Base-by-base conservation (phyloP, 371 early-diverging fungal genomes). In the Rhizopus delemar region DNA sequence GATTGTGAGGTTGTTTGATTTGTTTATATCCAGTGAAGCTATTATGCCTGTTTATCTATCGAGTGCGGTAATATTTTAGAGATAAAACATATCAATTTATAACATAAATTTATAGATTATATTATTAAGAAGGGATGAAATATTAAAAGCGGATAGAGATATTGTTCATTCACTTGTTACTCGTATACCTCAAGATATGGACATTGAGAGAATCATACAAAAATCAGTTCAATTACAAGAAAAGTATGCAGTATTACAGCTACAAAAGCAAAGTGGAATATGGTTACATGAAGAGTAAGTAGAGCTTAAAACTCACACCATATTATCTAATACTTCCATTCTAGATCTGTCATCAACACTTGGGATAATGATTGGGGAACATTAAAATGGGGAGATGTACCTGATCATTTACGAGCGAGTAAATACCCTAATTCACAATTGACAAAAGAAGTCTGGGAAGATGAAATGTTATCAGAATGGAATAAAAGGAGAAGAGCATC, bases 11-110 rank as follows among this genome's bases (percentile, higher is more conserved):
- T 66, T 94, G 9, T 91, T 86, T 64, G 94, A 94, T 62, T 72
- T 92, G 35, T 86, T 93, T 31, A 68, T 94, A 2, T 80, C 87
- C 22, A 84, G 83, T 61, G 82, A 84, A 45, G 90, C 93, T 0
- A 70, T 90, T 46, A 89, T 90, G 86, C 86, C 88, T 0, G 71
- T 93, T 0, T 93, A 90, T 63, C 68, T 86, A 53, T 80, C 91
- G 0, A 87, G 89, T 6, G 88, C 88, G 13, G n/a, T 6, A 45
- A 48, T 7, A 3, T 33, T n/a, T 11, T 11, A 35, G 8, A 7
- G 3, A 12, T 63, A 4, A 11, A 8, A 46, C 22, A 22, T 0
- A 22, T 31, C 0, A 48, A 31, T 29, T 12, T 29, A 36, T 8
- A 36, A 36, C 6, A 36, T 1, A 36, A 12, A 13, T 41, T 8